Evolutionary conservation across 169 alveolate species (phyloP), one percentile per base, ranked within the genome.

Genomic region (Nephromyces sp.): DNA sequence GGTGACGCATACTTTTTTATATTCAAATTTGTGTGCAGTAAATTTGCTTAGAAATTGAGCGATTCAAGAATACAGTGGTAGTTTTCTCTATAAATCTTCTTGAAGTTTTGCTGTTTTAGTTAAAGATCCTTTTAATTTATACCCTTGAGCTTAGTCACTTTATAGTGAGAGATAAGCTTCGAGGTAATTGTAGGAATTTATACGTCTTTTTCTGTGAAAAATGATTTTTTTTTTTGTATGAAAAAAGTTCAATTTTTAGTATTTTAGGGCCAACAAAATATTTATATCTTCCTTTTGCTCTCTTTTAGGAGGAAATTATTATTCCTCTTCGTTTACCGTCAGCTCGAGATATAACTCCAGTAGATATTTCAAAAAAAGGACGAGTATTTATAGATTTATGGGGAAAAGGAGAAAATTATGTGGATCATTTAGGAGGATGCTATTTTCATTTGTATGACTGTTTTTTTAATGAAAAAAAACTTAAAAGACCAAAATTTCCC

Each of bases 391-490:
- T 74, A 3, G 80, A 74, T 61, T 73, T 74, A n/a, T 74, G 80
- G 80, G 80, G 80, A 3, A 33, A 27, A 0, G 80, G 80, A 1
- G 31, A 15, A 1, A 61, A 61, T 29, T 74, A 74, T 52, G 80
- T 74, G 21, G 80, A 74, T 32, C 74, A 74, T 29, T 68, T 74
- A 4, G 80, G 80, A 0, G 74, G 63, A 8, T 74, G 80, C 67
- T 6, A 52, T 3, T 34, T 74, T 34, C 52, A 53, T 15, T 65
- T 74, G 34, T 52, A 74, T 43, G 80, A 74, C 2, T 34, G 61
- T 35, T 74, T 74, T 32, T 74, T 64, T 65, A 74, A 74, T 61
- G 80, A 74, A 30, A 74, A 74, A 65, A 53, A 74, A 28, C 43
- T 25, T 30, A 63, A 24, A 30, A 28, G 66, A 3, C 27, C 3